Evolutionary conservation across 225 moss, liverwort and hornwort genomes (phyloP), one percentile per base, ranked within the genome.

Genomic region (Neckera pumila): DNA sequence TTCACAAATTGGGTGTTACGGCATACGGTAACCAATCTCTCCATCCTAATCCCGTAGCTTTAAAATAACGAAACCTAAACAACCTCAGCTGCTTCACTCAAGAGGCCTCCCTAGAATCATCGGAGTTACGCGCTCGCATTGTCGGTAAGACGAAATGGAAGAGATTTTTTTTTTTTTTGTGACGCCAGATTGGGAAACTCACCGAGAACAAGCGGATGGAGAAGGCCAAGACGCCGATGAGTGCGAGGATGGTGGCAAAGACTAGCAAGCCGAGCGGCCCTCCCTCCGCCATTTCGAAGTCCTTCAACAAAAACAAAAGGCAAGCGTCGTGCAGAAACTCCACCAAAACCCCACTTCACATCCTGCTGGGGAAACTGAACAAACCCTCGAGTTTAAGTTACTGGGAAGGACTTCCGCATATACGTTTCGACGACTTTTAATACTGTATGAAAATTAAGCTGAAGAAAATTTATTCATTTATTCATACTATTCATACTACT

Each of bases 121-220:
- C 63, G 34, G 34, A 84, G 77, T 34, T 10, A 30, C 59, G 64
- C 72, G 85, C 62, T 79, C 79, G 42, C 51, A 69, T 80, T 90
- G 80, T 88, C 88, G 80, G 86, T 76, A 86, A 6, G 73, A 62
- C n/a, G 85, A 58, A 60, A 85, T 30, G 79, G 30, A 59, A 58
- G 40, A 40, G 11, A 10, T 17, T n/a, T 9, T 12, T 17, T 25
- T 9, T 9, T 33, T 33, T 17, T 51, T 27, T 6, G 38, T 27
- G 17, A n/a, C 27, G 19, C 67, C 25, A 34, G 90, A 89, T 91
- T 86, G 79, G 49, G 51, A 71, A 54, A 94, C 91, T 91, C 88
- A 99, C 99, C 87, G 99, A 99, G 75, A 99, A 99, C 82, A 99
- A 93, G 62, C 99, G 99, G 77, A 99, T 99, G 87, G 99, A 96